Percentiles rank a stretch among this genome's conserved stretches.
phyloP scores from a whole-genome alignment of 1,284 basidiomycete genomes.

The Fistulinella cinereoalba region DNA sequence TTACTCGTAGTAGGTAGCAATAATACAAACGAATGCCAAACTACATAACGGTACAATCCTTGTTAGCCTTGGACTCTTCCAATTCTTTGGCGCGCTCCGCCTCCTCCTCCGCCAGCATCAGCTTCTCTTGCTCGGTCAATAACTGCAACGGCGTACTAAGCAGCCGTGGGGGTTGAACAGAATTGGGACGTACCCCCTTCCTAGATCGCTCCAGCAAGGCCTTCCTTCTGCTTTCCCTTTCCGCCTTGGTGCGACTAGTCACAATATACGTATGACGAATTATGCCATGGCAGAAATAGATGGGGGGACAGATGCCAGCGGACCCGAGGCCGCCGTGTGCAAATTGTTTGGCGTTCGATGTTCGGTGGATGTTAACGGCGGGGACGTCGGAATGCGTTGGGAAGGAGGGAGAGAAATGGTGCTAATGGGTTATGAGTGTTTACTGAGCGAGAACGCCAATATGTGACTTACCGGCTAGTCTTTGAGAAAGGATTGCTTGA shows the following conservation, averaged over 20 bases:
- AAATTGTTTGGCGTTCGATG: slow-evolving; percentile 26
- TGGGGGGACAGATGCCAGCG: slow-evolving; percentile 57
- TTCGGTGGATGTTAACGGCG: slow-evolving; percentile 2
- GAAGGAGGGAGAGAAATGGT: slow-evolving; percentile 32
- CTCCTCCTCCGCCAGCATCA: slow-evolving; percentile 51
- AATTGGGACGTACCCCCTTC: slow-evolving; percentile 56
- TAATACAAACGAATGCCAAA: background rate
- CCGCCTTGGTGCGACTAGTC: slow-evolving; percentile 70
- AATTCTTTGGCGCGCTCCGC: slow-evolving; percentile 35
- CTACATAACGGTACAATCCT: slow-evolving; percentile 64
- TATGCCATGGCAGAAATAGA: slow-evolving; percentile 61
- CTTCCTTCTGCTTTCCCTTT: slow-evolving; percentile 60
- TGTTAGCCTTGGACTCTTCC: slow-evolving; percentile 36
- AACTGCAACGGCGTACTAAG: slow-evolving; percentile 33
- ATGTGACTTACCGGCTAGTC: slow-evolving; percentile 62
- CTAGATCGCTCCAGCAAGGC: slow-evolving; percentile 66
- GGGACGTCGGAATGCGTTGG: slow-evolving; percentile 12
- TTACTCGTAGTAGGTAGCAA: no score
- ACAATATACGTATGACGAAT: slow-evolving; percentile 30
- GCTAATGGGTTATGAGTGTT: slow-evolving; percentile 66
- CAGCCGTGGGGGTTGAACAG: no score
- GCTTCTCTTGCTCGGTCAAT: slow-evolving; percentile 60
- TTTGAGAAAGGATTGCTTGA: slow-evolving; percentile 56
- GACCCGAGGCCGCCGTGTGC: slow-evolving; percentile 34
- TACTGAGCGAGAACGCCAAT: slow-evolving; percentile 41